Conservation (phyloP, 768 basidiomycete species). For the Tricholoma matsutake region DNA sequence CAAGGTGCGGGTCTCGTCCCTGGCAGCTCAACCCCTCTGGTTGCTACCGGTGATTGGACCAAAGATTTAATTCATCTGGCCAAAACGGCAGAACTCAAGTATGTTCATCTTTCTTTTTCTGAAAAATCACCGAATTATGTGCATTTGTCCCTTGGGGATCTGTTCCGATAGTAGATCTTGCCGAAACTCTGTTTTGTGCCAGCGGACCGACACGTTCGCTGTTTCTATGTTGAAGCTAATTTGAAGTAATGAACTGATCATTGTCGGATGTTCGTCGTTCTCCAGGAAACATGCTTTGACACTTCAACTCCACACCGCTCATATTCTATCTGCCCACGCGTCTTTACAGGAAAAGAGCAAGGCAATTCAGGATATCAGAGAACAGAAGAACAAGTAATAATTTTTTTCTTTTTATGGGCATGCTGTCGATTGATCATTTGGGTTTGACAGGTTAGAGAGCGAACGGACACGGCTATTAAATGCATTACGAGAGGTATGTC, state of each 20-base stretch:
- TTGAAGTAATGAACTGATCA: slow-evolving; percentile 6
- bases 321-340: slow-evolving; percentile 81
- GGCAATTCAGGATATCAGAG: slow-evolving; percentile 75
- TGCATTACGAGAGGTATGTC: slow-evolving; percentile 62
- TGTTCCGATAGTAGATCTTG: background rate
- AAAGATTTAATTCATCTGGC: slow-evolving; percentile 83
- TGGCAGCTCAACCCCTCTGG: slow-evolving; percentile 41
- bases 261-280: background rate
- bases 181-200: background rate
- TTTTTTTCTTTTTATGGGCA: background rate
- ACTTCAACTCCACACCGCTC: slow-evolving; percentile 82
- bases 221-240: background rate
- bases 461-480: slow-evolving; percentile 69
- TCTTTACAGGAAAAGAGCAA: slow-evolving; percentile 75
- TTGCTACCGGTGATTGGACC: slow-evolving; percentile 86
- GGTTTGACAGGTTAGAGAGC: slow-evolving; percentile 58
- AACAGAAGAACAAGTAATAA: slow-evolving; percentile 80
- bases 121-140: background rate
- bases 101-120: slow-evolving; percentile 29
- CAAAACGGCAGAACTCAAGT: slow-evolving; percentile 88
- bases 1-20: slow-evolving; percentile 21
- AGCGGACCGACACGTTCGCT: background rate
- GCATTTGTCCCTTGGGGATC: background rate
- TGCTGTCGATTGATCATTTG: background rate
- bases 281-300: slow-evolving; percentile 79